Evolutionary conservation across 2,329 filamentous ascomycete genomes (phyloP).

Genomic region (Alternaria triticimaculans): DNA sequence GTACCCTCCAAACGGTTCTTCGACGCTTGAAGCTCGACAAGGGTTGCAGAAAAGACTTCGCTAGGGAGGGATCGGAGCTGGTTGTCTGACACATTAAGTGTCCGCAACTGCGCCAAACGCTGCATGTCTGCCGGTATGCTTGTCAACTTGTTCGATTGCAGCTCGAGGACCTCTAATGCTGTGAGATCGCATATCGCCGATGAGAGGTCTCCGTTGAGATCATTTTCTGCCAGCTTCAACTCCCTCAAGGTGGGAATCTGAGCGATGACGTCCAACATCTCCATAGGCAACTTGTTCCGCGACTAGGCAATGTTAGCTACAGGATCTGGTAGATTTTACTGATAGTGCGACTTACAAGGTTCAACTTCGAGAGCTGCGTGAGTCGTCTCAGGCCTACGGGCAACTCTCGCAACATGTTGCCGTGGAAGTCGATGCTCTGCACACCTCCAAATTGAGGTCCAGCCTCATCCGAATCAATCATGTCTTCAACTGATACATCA

Average conservation of each 20-base stretch:
- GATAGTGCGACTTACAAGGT: slow-evolving; percentile 65
- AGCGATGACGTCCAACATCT: slow-evolving; percentile 73
- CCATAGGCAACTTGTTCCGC: slow-evolving; percentile 78
- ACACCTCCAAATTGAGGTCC: slow-evolving; percentile 82
- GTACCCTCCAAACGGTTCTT: slow-evolving; percentile 79
- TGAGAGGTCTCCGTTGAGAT: slow-evolving; percentile 57
- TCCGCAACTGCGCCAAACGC: slow-evolving; percentile 72
- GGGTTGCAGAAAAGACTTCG: slow-evolving; percentile 67
- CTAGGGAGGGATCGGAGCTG: slow-evolving; percentile 74
- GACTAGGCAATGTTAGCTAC: slow-evolving; percentile 59
- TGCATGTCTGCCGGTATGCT: slow-evolving; percentile 71
- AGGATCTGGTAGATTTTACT: neutral
- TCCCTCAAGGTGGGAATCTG: slow-evolving; percentile 77
- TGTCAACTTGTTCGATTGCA: slow-evolving; percentile 80
- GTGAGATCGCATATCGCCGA: slow-evolving; percentile 67
- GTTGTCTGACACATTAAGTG: slow-evolving; percentile 83
- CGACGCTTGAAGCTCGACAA: slow-evolving; percentile 75
- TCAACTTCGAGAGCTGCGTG: slow-evolving; percentile 77
- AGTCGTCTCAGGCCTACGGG: slow-evolving; percentile 79
- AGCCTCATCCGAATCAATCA: slow-evolving; percentile 67
- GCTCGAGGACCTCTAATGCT: slow-evolving; percentile 78
- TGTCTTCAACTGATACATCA: slow-evolving; percentile 63
- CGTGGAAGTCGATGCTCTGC: slow-evolving; percentile 83
- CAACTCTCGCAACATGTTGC: slow-evolving; percentile 75
- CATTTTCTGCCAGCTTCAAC: slow-evolving; percentile 70